Evolutionary conservation across 495 filamentous ascomycete species (phyloP), one percentile per base, ranked within the genome.

Genomic region (Cercophora newfieldiana): DNA sequence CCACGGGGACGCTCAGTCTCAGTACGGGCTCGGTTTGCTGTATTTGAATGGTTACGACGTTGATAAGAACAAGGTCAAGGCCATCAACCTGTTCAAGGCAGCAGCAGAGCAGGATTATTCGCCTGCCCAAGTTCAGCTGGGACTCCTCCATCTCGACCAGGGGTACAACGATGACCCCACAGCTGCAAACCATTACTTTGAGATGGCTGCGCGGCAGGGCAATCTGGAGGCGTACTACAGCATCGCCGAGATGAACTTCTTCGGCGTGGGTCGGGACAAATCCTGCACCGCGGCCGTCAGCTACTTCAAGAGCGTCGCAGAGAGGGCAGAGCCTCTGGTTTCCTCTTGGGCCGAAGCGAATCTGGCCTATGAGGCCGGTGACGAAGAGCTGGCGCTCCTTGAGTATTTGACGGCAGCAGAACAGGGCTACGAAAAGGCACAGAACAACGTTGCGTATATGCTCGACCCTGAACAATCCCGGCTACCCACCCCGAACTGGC

Each of bases 211-310:
- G 57, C 85, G 93, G 33, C 92, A 93, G 78, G 89, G 89, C 16
- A 91, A 91, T 75, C 91, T 98, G 67, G 95, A 98, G 76, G 90
- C 95, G 1, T 94, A 91, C 69, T 99, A 98, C 78, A 96, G 96
- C 73, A 89, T 99, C 2, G 95, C 92, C 0, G 95, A 98, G 76
- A 86, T 97, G 75, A 90, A 86, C 56, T 88, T 93, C 66, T 86
- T 91, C 61, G 94, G 92, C 0, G 81, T 96, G 58, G 92, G 90
- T 18, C 81, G 91, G 53, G 91, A 97, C 55, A 86, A 88, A 64
- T 90, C 90, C 44, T 99, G 95, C 73, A 84, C 80, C 24, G 79
- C 92, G 58, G 95, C 96, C 14, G 86, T 93, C 25, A 85, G 86
- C 18, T 97, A 96, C 73, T 99, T 97, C 81, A 99, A 99, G 81